phyloP scores from a whole-genome alignment of 495 filamentous ascomycete species.

The Cladorrhinum samala region DNA sequence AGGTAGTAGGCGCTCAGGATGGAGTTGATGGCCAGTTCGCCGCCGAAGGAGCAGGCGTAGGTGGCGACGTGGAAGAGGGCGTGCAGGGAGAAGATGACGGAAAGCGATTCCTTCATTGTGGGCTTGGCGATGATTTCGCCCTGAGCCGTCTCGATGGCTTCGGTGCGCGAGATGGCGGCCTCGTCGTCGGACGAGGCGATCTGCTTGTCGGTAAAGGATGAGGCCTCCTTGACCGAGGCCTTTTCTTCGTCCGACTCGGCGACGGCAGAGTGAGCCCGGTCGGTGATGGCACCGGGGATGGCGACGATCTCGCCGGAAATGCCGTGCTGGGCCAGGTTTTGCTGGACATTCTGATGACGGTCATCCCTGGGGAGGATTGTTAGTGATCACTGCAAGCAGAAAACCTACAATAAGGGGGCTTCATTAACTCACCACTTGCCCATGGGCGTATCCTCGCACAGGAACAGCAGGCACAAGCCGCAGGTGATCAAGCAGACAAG shows the following conservation, averaged over 20 bases:
- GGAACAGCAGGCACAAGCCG: constrained; percentile 62
- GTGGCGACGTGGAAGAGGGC: constrained; percentile 59
- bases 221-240: background rate
- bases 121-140: constrained; percentile 63
- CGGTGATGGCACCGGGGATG: constrained; percentile 50
- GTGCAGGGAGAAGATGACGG: constrained; percentile 51
- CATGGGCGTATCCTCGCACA: constrained; percentile 79
- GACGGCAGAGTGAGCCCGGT: constrained; percentile 30
- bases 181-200: background rate
- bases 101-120: constrained; percentile 51
- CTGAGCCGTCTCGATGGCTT: constrained; percentile 44
- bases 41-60: constrained; percentile 85
- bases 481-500: constrained; percentile 64
- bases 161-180: background rate
- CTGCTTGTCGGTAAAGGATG: background rate
- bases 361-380: constrained; percentile 5
- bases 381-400: background rate
- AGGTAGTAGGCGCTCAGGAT: constrained; percentile 75
- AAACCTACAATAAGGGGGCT: too few species aligned
- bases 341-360: constrained; percentile 7
- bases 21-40: constrained; percentile 79
- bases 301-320: constrained; percentile 37
- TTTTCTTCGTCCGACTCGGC: constrained; percentile 11
- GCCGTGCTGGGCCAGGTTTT: constrained; percentile 10
- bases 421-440: constrained; percentile 61